Conservation (phyloP, 2,329 filamentous ascomycete species). For the Fusarium succisae region DNA sequence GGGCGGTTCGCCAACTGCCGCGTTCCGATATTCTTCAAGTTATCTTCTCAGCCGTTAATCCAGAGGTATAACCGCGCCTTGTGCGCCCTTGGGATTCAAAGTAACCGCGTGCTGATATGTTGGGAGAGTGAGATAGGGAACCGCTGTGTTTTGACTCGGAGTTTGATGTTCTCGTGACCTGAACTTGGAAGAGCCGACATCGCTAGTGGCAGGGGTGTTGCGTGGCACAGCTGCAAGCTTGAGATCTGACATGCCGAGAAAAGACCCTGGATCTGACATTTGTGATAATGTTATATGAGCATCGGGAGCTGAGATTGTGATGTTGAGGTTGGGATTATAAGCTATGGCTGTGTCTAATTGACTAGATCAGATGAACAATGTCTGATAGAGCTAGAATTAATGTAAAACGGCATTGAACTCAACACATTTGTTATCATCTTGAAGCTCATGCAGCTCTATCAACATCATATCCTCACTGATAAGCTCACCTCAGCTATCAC, state of each 20-base stretch:
- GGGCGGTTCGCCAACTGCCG: neutral
- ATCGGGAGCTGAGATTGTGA: neutral
- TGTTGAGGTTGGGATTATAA: neutral
- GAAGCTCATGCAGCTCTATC: neutral
- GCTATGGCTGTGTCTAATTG: neutral
- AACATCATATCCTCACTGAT: slow-evolving; percentile 14
- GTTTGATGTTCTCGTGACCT: slow-evolving; percentile 20
- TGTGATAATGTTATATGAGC: neutral
- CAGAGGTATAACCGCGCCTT: slow-evolving; percentile 13
- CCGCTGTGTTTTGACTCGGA: neutral
- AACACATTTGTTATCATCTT: neutral
- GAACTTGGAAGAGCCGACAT: slow-evolving; percentile 18
- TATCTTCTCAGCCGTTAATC: no score
- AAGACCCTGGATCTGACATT: slow-evolving; percentile 23
- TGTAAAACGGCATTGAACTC: neutral
- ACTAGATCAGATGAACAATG: no score
- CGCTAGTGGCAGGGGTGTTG: slow-evolving; percentile 26
- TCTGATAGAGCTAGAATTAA: no score
- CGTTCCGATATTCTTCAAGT: neutral
- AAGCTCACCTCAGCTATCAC: slow-evolving; percentile 26
- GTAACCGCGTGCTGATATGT: neutral
- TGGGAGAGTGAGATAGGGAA: neutral
- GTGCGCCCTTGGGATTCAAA: neutral
- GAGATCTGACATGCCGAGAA: slow-evolving; percentile 26
- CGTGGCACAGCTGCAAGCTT: slow-evolving; percentile 18